Base-by-base conservation (phyloP, 495 filamentous ascomycete genomes). In the Wilcoxina mikolae region DNA sequence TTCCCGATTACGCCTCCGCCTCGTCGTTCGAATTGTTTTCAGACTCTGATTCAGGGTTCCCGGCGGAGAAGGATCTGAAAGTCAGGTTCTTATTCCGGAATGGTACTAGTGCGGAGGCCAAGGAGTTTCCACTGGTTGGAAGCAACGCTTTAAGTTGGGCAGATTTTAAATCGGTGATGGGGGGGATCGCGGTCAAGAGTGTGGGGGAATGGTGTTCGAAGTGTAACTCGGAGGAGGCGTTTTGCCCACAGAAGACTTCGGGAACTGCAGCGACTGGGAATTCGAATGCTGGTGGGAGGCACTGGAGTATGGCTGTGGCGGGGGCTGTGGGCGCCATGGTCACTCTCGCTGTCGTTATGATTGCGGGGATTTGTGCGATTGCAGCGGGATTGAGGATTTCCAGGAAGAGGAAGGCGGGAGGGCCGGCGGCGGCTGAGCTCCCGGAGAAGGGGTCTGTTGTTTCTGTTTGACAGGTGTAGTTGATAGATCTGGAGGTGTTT, bases 31-130 rank as follows among this genome's bases (percentile, higher is more conserved):
- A 94, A 70, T 74, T 94, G 5, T 67, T 76, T 68, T 61, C 71
- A 56, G 56, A 64, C 56, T 3, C 57, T 18, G 56, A 67, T 23
- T 46, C 64, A 59, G 15, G 64, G 57, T 65, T 82, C 74, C 81
- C 83, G 0, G 60, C 62, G 28, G 58, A 65, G 4, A 68, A 75
- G 18, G 73, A 85, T 41, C 72, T 90, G 33, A 78, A 72, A 56
- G 81, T 94, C 26, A 78, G 87, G 35, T 87, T 89, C 69, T 68
- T 84, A 10, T 78, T 89, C 67, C 75, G 78, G 60, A 93, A 93
- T 65, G 83, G 83, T 41, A 83, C 83, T 12, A 67, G 72, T 18
- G 58, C 63, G 9, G 65, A 71, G 23, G 75, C 82, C 4, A 57
- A 51, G 1, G 61, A 71, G 3, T 89, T 78, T 67, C 79, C 84